phyloP scores from a whole-genome alignment of 106 monocot species.

The Agapanthus africanus region DNA sequence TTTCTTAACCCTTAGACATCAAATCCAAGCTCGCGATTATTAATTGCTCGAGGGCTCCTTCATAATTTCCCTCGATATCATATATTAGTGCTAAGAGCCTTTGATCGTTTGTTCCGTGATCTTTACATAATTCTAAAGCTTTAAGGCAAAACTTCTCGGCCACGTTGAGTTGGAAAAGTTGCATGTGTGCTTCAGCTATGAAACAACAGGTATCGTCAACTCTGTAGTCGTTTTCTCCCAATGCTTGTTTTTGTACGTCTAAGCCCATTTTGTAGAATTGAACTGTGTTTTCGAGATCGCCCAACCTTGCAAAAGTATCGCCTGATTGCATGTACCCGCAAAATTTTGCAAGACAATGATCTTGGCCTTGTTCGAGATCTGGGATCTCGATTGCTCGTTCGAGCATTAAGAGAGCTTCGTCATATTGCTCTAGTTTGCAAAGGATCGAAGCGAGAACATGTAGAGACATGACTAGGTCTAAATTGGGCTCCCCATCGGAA shows the following conservation, averaged over 20 bases:
- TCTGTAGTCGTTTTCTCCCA: conserved; percentile 51
- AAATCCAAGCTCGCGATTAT: conserved; percentile 60
- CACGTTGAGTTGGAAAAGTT: conserved; percentile 51
- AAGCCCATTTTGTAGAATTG: conserved; percentile 40
- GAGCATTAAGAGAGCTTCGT: conserved; percentile 28
- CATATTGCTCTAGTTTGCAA: conserved; percentile 28
- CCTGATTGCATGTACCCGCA: conserved; percentile 51
- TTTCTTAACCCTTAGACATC: too few relatives aligned
- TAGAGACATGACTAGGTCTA: conserved; percentile 37
- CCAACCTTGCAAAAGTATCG: conserved; percentile 52
- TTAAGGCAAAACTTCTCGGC: conserved; percentile 48
- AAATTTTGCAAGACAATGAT: conserved; percentile 39
- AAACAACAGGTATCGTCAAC: conserved; percentile 72
- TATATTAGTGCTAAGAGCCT: conserved; percentile 68
- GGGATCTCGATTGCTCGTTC: conserved; percentile 34
- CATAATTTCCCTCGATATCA: conserved; percentile 51
- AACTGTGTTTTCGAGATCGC: conserved; percentile 42
- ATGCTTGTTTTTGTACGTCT: conserved; percentile 42
- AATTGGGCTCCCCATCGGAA: conserved; percentile 14
- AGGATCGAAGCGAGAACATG: conserved; percentile 38
- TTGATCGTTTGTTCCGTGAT: conserved; percentile 39
- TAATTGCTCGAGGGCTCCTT: conserved; percentile 57
- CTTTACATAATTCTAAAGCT: conserved; percentile 52
- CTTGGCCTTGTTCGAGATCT: conserved; percentile 11
- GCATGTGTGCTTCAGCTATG: conserved; percentile 56